Evolutionary conservation across 2,329 filamentous ascomycete genomes (phyloP), one percentile per base, ranked within the genome.

Genomic region (Trichoderma atroviride): DNA sequence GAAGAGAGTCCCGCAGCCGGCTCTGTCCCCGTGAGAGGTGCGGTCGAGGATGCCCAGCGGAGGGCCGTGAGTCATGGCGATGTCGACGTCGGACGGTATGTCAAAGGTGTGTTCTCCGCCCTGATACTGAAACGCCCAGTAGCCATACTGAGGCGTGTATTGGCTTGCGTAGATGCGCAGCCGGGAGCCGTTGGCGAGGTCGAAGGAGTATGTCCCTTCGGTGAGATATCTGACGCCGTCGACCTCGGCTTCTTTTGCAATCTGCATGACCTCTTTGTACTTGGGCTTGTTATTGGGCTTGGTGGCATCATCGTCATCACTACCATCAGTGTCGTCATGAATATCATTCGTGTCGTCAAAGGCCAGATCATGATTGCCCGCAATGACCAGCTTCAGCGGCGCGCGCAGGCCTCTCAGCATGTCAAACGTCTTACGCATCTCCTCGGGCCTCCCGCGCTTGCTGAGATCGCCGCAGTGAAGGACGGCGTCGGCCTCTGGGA

Each of bases 21-120:
- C 79, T 16, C 76, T 74, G 29, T 78, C n/a, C 69, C 71, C 10
- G 73, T 68, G 10, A 35, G 66, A 68, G 5, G 74, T 73, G 27
- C 74, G 71, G 73, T 89, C 86, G 61, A 87, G 75, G 1, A 89
- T 76, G 2, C 85, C 85, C 9, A 73, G 77, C 0, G 86, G 86
- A 2, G 86, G 87, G 0, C 87, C 86, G 68, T 89, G 86, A 0
- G 86, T 88, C 24, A 88, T 81, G 33, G 80, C 83, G 0, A 88
- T 68, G 71, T 89, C 83, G 0, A 80, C 76, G 0, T 72, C 76
- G 0, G 74, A 4, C 0, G 74, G 73, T 37, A 85, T 80, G 11
- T 71, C 61, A 47, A 82, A 84, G 4, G 74, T 64, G 72, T 86
- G 86, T 0, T 76, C 68, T 2, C 77, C 65, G 0, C 76, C 53